A percentile compares a stretch with the other conserved stretches of the same genome.
Evolutionary conservation across 2,329 filamentous ascomycete species (phyloP).

Genomic region (Colletotrichum viniferum): DNA sequence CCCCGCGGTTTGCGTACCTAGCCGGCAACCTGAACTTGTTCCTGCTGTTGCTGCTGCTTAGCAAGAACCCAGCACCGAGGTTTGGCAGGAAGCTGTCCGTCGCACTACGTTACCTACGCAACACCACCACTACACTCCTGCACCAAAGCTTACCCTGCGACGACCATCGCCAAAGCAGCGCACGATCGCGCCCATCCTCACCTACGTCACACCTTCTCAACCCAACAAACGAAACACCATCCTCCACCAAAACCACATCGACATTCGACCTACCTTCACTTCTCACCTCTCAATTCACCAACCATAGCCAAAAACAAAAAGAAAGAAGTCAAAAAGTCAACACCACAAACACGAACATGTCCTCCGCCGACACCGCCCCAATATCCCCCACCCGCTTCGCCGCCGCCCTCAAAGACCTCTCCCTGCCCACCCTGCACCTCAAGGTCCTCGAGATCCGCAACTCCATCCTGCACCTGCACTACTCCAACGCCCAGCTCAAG

Average conservation of each 20-base stretch:
- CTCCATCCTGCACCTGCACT: conserved; percentile 74
- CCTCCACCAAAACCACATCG: not conserved
- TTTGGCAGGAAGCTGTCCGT: not conserved
- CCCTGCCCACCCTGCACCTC: conserved; percentile 69
- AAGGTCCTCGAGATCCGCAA: conserved; percentile 80
- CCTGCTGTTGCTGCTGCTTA: not conserved
- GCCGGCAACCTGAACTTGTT: not conserved
- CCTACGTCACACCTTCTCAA: not conserved
- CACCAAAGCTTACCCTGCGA: not conserved
- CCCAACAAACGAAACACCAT: not conserved
- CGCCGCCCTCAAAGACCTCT: conserved; percentile 69
- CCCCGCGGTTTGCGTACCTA: conserved; percentile 1
- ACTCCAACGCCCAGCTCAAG: conserved; percentile 74
- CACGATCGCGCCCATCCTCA: not conserved
- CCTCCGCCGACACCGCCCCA: conserved; percentile 66
- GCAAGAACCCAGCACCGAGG: not conserved
- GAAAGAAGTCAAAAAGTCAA: not conserved
- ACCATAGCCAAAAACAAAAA: not conserved
- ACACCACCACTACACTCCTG: not conserved
- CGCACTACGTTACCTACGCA: not conserved
- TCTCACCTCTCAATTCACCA: not conserved
- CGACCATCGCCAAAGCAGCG: not conserved
- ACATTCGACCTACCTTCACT: not conserved
- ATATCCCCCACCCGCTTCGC: conserved; percentile 69
- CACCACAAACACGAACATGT: conserved; percentile 50